Evolutionary conservation across 1,139 yeast species (phyloP).

Genomic region (Arxiozyma telluris): DNA sequence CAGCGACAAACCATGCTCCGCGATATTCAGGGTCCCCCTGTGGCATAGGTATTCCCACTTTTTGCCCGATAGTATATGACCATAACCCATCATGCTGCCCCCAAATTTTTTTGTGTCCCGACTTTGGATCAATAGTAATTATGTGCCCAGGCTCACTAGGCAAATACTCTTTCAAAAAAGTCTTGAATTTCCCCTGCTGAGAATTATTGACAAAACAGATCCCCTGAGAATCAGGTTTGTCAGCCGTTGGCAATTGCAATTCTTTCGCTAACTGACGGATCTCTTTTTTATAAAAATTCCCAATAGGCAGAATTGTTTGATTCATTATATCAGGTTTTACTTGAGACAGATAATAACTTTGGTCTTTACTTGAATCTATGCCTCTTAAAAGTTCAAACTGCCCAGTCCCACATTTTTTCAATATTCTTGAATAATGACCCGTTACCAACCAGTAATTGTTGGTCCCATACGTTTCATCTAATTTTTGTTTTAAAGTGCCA

Average conservation of each 20-base stretch:
- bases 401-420: conserved; percentile 30
- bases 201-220: conserved; percentile 76
- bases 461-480: conserved; percentile 34
- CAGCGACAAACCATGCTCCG: conserved; percentile 85
- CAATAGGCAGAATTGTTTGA: conserved; percentile 66
- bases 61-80: conserved; percentile 92
- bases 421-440: conserved; percentile 79
- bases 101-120: conserved; percentile 52
- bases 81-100: conserved; percentile 82
- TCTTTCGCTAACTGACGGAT: conserved; percentile 59
- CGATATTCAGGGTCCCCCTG: conserved; percentile 67
- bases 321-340: conserved; percentile 42
- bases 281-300: conserved; percentile 64
- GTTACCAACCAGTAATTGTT: conserved; percentile 79
- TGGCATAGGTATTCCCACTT: conserved; percentile 70
- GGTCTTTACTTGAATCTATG: conserved; percentile 61
- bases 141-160: conserved; percentile 68
- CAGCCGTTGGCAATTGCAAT: conserved; percentile 48
- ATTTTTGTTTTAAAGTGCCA: conserved; percentile 58
- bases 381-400: conserved; percentile 51
- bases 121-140: conserved; percentile 44
- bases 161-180: conserved; percentile 68
- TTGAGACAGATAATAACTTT: conserved; percentile 79
- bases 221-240: conserved; percentile 90
- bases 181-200: conserved; percentile 56